Percentiles rank a stretch among this genome's conserved stretches.
These are phyloP conservation scores for Scytalidium sp. DNA, from an alignment of 2,329 filamentous ascomycete genomes.

Conservation along the genomic window DNA sequence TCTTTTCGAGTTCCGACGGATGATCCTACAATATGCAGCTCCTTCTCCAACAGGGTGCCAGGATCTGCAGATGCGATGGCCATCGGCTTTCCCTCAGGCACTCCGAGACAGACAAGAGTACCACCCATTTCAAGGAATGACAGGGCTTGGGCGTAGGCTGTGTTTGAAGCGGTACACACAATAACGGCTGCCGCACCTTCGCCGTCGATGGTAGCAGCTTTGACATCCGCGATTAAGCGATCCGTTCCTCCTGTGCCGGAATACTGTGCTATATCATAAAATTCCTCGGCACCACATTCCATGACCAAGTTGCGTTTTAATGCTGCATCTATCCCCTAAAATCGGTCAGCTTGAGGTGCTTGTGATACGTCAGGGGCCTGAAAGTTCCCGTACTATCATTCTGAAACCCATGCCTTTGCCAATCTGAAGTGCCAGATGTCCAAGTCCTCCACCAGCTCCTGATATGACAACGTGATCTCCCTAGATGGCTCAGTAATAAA, in stretches of 20 bases:
- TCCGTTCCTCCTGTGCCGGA: too few species aligned
- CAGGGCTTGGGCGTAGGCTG: constrained; percentile 42
- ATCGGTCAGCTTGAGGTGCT: too few species aligned
- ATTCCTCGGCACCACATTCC: constrained; percentile 58
- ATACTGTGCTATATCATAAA: constrained; percentile 58
- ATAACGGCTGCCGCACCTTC: constrained; percentile 27
- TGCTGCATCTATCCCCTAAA: constrained; percentile 58
- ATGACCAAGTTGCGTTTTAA: constrained; percentile 50
- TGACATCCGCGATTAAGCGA: constrained; percentile 36
- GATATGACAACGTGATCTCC: constrained; percentile 44
- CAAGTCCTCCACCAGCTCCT: constrained; percentile 57
- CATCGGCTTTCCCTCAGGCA: constrained; percentile 38
- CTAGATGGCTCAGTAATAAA: too few species aligned
- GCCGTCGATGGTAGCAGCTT: constrained; percentile 24
- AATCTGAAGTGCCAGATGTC: constrained; percentile 57
- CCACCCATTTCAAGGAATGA: constrained; percentile 41
- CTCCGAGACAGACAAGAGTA: constrained; percentile 44
- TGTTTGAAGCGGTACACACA: constrained; percentile 45
- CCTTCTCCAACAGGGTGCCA: constrained; percentile 30
- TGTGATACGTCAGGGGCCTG: too few species aligned
- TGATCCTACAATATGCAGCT: constrained; percentile 40
- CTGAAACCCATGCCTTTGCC: constrained; percentile 55
- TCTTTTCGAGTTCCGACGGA: constrained; percentile 45
- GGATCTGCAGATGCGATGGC: constrained; percentile 39
- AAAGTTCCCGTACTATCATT: too few species aligned